Conservation (phyloP, 208 protist genomes). For the Leishmania gerbilli region DNA sequence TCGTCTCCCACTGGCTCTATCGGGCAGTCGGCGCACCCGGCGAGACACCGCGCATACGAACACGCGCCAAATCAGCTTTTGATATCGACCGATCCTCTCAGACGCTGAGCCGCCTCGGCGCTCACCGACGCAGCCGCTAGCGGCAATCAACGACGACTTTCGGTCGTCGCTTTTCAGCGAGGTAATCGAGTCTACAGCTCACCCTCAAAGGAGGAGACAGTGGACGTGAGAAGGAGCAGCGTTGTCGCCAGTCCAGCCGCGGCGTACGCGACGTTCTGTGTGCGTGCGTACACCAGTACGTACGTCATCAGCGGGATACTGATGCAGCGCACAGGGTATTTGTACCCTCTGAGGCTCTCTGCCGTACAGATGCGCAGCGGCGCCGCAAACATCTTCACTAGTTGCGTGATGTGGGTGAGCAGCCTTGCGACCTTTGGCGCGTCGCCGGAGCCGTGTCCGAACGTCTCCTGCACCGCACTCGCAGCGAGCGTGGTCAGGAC, state of each 20-base stretch:
- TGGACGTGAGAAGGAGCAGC: neutral
- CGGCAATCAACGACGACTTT: neutral
- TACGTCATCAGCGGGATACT: slow-evolving; percentile 30
- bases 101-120: neutral
- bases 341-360: slow-evolving; percentile 8
- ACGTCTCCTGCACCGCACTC: neutral
- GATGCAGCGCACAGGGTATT: slow-evolving; percentile 21
- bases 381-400: slow-evolving; percentile 30
- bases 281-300: slow-evolving; percentile 23
- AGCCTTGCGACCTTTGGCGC: slow-evolving; percentile 20
- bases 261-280: slow-evolving; percentile 22
- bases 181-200: slow-evolving; percentile 3
- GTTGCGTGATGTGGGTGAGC: slow-evolving; percentile 23
- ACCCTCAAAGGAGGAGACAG: neutral
- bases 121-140: too few relatives aligned
- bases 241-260: slow-evolving; percentile 1
- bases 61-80: neutral
- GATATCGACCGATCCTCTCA: neutral
- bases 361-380: slow-evolving; percentile 25
- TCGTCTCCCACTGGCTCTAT: neutral
- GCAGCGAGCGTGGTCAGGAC: slow-evolving; percentile 10
- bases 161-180: neutral
- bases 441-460: slow-evolving; percentile 12
- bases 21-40: too few relatives aligned
- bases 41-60: neutral